phyloP scores from a whole-genome alignment of 768 basidiomycete genomes.

The Termitomyces sp. region DNA sequence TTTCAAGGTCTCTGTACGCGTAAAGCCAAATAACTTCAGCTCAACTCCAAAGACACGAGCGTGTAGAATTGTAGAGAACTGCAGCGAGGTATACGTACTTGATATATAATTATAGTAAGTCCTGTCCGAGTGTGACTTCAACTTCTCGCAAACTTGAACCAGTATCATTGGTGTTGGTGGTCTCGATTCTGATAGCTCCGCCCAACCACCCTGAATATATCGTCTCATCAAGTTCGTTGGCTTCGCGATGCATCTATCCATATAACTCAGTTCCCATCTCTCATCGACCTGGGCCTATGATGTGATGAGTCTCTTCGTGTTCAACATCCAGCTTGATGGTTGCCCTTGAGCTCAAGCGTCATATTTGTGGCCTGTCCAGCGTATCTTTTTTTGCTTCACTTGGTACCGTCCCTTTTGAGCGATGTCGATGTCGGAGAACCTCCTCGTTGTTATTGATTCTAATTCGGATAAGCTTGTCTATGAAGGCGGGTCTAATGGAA shows the following conservation, averaged over 20 bases:
- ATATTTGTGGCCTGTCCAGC: not conserved
- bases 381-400: not conserved
- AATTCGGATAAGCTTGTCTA: not conserved
- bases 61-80: not conserved
- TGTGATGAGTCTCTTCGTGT: not conserved
- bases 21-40: not conserved
- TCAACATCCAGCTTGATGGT: not conserved
- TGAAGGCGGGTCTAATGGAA: not conserved
- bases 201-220: no score
- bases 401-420: not conserved
- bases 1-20: no score
- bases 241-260: not conserved
- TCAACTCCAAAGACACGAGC: not conserved
- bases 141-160: not conserved
- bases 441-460: slow-evolving; percentile 4
- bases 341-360: not conserved
- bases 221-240: not conserved
- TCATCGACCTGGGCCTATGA: not conserved
- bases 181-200: not conserved
- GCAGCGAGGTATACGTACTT: no score
- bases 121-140: not conserved
- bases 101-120: no score
- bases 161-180: not conserved
- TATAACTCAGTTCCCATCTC: not conserved
- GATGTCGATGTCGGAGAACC: slow-evolving; percentile 5